Evolutionary conservation across 2,329 filamentous ascomycete genomes (phyloP), one percentile per base, ranked within the genome.

Genomic region (Cadophora gregata): DNA sequence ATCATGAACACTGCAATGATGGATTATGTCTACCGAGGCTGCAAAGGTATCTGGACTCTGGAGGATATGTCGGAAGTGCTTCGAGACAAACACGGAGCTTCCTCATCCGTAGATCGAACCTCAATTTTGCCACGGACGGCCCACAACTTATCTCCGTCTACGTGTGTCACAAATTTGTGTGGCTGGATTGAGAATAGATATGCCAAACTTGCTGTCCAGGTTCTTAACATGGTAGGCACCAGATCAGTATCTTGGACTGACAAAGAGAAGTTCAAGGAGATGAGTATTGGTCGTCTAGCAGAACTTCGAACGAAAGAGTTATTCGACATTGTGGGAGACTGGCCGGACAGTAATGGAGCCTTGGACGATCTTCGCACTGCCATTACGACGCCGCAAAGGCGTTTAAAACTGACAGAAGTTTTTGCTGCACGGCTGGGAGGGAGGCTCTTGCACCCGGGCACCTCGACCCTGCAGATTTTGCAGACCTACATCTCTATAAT

Each of bases 401-500:
- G 93, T 61, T 81, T 90, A 24, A 84, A 91, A 70, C 82, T 96
- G 10, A 93, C 90, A 1, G 85, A 88, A 50, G 84, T 83, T 45
- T 95, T 95, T 77, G 87, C 89, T 1, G 81, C 84, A 9, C 85
- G 89, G 12, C 78, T 95, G 21, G 86, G 88, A 66, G 84, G 81
- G 62, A 86, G 90, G 16, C 80, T 96, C 8, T 81, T 96, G 12
- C 91, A 95, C 74, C 89, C 92, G 1, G 92, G 91, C 2, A 85
- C 90, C 48, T 93, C 90, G 21, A 94, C 92, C 1, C 83, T 91
- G 3, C 87, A 92, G 68, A 93, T 95, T 38, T 77, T 95, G 59
- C 88, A 89, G 71, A 88, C 90, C 2, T 95, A 95, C 77, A 92
- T 94, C 66, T 88, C 87, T 70, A 90, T 94, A 80, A 94, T 95